Evolutionary conservation across 2,329 filamentous ascomycete species (phyloP), one percentile per base, ranked within the genome.

Genomic region (Cladobotryum protrusum): DNA sequence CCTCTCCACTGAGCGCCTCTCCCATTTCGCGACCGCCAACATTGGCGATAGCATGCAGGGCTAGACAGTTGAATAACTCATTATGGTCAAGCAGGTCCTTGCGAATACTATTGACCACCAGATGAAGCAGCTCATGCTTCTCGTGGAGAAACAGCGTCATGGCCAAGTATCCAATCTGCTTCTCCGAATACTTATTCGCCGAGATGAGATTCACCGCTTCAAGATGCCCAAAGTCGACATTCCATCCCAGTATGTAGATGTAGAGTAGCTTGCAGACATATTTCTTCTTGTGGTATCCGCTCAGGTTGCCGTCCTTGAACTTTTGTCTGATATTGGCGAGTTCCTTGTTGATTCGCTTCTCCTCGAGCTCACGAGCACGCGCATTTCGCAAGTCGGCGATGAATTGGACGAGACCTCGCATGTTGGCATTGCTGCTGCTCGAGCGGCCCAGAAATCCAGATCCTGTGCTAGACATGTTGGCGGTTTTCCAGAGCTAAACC

Each of bases 251-350:
- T 53, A 99, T 99, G 70, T 99, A 99, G 63, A 99, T 97, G 70
- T 99, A 99, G 54, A 99, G 78, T 59, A 99, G 82, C 83, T 99
- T 99, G 88, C 93, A 99, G 59, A 99, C 93, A 67, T 99, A 99
- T 87, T 99, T 99, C 81, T 99, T 99, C 78, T 95, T 96, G 76
- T 96, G 90, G 67, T 99, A 99, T 58, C 93, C 95, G 66, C 86
- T 96, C 52, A 99, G 75, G 65, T 80, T 93, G 57, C 90, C 91
- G 68, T 93, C 88, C 79, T 95, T 96, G 77, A 97, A 99, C 72
- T 97, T 97, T 73, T 96, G 89, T 64, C 85, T 84, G 68, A 99
- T 99, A 66, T 99, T 99, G 66, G 93, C 93, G 68, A 99, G 74
- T 74, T 99, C 93, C 76, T 99, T 99, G 72, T 99, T 99, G 75